Base-by-base conservation (phyloP, 371 early-diverging fungal genomes). In the Homolaphlyctis polyrhiza region DNA sequence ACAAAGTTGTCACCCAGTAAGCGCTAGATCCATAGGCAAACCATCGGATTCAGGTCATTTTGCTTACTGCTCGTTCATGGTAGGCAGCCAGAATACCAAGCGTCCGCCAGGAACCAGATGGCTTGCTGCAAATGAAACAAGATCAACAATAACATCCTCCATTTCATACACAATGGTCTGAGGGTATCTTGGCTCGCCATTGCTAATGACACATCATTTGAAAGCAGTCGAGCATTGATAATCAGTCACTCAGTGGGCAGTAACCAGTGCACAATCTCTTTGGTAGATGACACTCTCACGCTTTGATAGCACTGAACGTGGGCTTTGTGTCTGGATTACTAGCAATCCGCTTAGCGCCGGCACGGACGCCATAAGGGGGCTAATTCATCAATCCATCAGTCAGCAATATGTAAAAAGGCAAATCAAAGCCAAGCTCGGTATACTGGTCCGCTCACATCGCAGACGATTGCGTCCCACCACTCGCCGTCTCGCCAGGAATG, bases 321-420 rank as follows among this genome's bases (percentile, higher is more conserved):
- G 63, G 64, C 61, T 68, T 64, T 23, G 57, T 16, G 39, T 68
- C 65, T 23, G 67, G 60, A 52, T 86, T 86, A 55, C 88, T 75
- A 33, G 95, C 94, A 27, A 97, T 80, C 35, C 86, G 92, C 72
- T 94, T 95, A 18, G 98, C 97, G 14, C 97, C 97, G 0, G 97
- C 97, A 47, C 98, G 89, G 11, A 98, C 96, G 67, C 98, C 97
- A 71, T 98, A 96, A 21, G 98, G 98, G n/a, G 82, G 97, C 87
- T 88, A 66, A 43, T 52, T 4, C 47, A 52, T 16, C 6, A 43
- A n/a, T 3, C 48, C 36, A 29, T 18, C n/a, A 28, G 8, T 28
- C 35, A 25, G 23, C 32, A 28, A 33, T n/a, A 62, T 35, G n/a
- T 32, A 59, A 11, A 21, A 66, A 35, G 13, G 34, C 1, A 1